phyloP scores from a whole-genome alignment of 352 stramenopile species.

The Pythium pyrilobum region DNA sequence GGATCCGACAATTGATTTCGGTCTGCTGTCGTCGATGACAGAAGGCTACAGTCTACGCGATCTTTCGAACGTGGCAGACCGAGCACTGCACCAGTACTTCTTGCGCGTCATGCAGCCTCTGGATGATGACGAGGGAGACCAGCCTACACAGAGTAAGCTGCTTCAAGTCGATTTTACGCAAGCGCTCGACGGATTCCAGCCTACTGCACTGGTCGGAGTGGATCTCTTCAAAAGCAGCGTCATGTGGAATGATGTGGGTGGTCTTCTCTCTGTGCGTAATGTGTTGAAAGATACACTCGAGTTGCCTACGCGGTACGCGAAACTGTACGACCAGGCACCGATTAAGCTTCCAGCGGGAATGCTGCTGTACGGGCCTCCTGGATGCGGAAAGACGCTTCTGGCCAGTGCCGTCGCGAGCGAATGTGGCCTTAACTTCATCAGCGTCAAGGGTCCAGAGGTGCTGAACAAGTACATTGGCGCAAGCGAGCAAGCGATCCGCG shows the following conservation, averaged over 20 bases:
- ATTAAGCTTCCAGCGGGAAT: slow-evolving; percentile 84
- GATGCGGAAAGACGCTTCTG: slow-evolving; percentile 88
- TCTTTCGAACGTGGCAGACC: slow-evolving; percentile 59
- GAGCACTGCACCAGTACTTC: slow-evolving; percentile 60
- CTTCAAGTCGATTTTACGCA: slow-evolving; percentile 68
- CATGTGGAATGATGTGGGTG: slow-evolving; percentile 86
- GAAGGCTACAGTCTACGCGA: slow-evolving; percentile 82
- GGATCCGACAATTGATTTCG: slow-evolving; percentile 59
- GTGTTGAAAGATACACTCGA: slow-evolving; percentile 88
- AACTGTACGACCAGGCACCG: slow-evolving; percentile 76
- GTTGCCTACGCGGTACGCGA: slow-evolving; percentile 71
- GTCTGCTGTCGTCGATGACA: slow-evolving; percentile 52
- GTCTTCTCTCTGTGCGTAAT: slow-evolving; percentile 70
- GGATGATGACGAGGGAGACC: neutral
- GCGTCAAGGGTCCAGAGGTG: slow-evolving; percentile 87
- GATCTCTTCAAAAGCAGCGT: slow-evolving; percentile 84
- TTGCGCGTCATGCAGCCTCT: slow-evolving; percentile 26
- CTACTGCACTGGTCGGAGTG: slow-evolving; percentile 71
- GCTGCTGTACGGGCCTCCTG: slow-evolving; percentile 86
- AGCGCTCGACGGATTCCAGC: slow-evolving; percentile 73
- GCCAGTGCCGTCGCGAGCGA: slow-evolving; percentile 85
- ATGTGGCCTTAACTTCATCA: slow-evolving; percentile 88
- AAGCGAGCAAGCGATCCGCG: slow-evolving; percentile 86
- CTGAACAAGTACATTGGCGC: slow-evolving; percentile 90
- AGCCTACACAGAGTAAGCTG: slow-evolving; percentile 15